These are phyloP conservation scores for Lizonia empirigonia DNA, from an alignment of 2,329 filamentous ascomycete genomes.

Conservation along the genomic window DNA sequence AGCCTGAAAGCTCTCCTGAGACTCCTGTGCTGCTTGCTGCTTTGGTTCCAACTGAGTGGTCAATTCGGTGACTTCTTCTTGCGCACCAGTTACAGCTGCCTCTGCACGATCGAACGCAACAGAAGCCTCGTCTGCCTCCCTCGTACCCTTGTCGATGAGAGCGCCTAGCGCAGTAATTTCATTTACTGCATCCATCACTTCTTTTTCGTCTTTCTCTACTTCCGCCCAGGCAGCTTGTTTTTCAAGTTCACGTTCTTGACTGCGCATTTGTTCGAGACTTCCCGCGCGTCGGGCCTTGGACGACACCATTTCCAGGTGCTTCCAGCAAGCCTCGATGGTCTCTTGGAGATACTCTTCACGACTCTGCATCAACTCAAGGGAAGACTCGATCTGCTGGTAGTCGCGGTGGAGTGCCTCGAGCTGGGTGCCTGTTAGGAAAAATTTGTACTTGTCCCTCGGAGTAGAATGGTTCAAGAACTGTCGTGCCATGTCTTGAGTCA, in stretches of 20 bases:
- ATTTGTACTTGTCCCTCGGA: slow-evolving; percentile 87
- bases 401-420: slow-evolving; percentile 91
- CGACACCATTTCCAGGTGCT: slow-evolving; percentile 65
- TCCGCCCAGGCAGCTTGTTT: slow-evolving; percentile 85
- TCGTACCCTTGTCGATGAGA: slow-evolving; percentile 57
- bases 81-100: slow-evolving; percentile 46
- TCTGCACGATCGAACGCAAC: slow-evolving; percentile 53
- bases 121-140: slow-evolving; percentile 52
- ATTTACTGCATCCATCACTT: slow-evolving; percentile 33
- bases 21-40: slow-evolving; percentile 54
- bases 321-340: slow-evolving; percentile 67
- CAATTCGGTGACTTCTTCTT: slow-evolving; percentile 41
- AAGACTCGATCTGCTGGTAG: slow-evolving; percentile 82
- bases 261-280: slow-evolving; percentile 68
- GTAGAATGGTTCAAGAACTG: slow-evolving; percentile 89
- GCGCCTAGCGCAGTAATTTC: slow-evolving; percentile 47
- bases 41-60: slow-evolving; percentile 50
- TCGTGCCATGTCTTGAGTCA: slow-evolving; percentile 93
- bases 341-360: slow-evolving; percentile 66
- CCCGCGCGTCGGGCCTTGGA: slow-evolving; percentile 69
- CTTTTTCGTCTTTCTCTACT: slow-evolving; percentile 74
- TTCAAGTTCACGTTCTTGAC: slow-evolving; percentile 63
- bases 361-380: slow-evolving; percentile 71
- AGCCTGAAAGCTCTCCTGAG: slow-evolving; percentile 60
- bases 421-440: slow-evolving; percentile 93